Percentiles rank a stretch among this genome's conserved stretches.
phyloP scores from a whole-genome alignment of 306 rosid genomes.

The Sicyos edulis region DNA sequence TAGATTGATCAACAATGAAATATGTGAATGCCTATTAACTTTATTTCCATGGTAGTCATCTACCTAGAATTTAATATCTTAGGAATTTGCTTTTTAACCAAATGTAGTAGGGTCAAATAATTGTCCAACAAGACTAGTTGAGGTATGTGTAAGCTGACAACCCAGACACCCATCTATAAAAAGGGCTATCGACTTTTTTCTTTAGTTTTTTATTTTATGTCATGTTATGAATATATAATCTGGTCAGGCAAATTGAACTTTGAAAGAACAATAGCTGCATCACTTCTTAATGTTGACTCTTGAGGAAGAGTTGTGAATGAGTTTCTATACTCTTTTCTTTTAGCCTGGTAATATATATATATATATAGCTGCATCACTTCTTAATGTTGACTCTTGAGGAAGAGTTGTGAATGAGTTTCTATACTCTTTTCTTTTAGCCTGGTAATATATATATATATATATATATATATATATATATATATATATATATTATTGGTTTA shows the following conservation, averaged over 20 bases:
- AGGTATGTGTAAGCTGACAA: background rate
- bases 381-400: background rate
- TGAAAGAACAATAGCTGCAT: background rate
- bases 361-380: background rate
- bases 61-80: no score
- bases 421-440: background rate
- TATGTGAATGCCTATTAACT: background rate
- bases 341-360: background rate
- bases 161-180: background rate
- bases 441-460: no score
- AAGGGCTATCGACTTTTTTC: background rate
- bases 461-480: no score
- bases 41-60: no score
- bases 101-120: background rate
- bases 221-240: background rate
- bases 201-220: background rate
- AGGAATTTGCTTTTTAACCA: background rate
- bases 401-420: background rate
- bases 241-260: background rate
- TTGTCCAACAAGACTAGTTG: background rate
- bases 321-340: background rate
- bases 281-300: background rate
- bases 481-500: background rate
- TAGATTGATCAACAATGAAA: background rate
- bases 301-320: background rate